These are phyloP conservation scores for Pleurotus salmoneostramineus DNA, from an alignment of 768 basidiomycete species.

Conservation along the genomic window DNA sequence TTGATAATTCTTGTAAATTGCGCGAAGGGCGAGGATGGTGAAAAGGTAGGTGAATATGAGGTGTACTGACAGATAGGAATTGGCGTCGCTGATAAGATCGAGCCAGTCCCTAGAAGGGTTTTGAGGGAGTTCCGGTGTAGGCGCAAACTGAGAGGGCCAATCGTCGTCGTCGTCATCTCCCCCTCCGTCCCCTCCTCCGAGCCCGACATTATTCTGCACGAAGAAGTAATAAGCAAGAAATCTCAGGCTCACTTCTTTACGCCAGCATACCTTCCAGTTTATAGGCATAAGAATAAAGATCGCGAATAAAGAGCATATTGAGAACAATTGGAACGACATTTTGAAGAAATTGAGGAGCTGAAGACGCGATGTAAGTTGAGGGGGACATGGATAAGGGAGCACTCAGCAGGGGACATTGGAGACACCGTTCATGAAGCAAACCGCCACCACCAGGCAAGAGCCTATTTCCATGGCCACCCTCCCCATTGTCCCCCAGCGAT, in stretches of 20 bases:
- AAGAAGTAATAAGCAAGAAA: not conserved
- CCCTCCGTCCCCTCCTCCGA: slow-evolving; percentile 2
- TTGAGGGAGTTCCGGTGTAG: slow-evolving; percentile 28
- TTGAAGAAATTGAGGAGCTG: slow-evolving; percentile 95
- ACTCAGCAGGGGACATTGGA: too few relatives aligned
- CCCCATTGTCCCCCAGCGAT: not conserved
- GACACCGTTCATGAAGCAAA: too few relatives aligned
- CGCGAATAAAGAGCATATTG: slow-evolving; percentile 80
- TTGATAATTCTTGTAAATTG: slow-evolving; percentile 85
- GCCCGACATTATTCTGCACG: slow-evolving; percentile 10
- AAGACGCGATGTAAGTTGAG: not conserved
- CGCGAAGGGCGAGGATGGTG: slow-evolving; percentile 80
- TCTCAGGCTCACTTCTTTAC: slow-evolving; percentile 5
- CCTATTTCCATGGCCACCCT: not conserved
- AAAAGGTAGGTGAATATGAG: slow-evolving; percentile 94
- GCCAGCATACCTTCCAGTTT: slow-evolving; percentile 75
- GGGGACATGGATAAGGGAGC: not conserved
- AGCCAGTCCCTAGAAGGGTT: slow-evolving; percentile 58
- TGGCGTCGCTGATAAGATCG: slow-evolving; percentile 87
- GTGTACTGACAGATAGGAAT: slow-evolving; percentile 85
- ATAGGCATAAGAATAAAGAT: slow-evolving; percentile 88
- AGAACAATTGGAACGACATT: slow-evolving; percentile 91
- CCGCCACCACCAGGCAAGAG: too few relatives aligned
- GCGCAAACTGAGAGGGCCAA: slow-evolving; percentile 28
- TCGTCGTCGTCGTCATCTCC: slow-evolving; percentile 45